Conservation (phyloP, 2,329 filamentous ascomycete species). For the Colletotrichum shisoi region DNA sequence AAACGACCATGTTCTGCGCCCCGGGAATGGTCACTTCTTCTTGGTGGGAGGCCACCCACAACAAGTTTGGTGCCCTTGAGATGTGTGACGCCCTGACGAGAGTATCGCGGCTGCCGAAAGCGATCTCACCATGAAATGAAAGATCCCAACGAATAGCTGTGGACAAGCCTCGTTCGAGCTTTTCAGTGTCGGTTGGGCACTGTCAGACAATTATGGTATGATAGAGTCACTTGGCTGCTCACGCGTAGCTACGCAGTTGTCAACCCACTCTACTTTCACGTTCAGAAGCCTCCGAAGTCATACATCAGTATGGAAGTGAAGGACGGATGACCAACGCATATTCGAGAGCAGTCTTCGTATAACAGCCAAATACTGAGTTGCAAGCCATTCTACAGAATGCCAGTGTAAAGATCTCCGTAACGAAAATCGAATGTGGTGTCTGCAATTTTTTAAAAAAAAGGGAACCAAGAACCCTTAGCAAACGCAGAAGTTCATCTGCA, state of each 20-base stretch:
- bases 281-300: not conserved
- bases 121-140: not conserved
- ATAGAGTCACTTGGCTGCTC: not conserved
- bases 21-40: not conserved
- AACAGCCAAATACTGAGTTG: too few relatives aligned
- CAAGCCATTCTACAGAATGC: too few relatives aligned
- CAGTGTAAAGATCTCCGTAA: too few relatives aligned
- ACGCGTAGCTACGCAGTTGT: not conserved
- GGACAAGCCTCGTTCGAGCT: not conserved
- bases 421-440: too few relatives aligned
- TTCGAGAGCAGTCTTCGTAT: not conserved
- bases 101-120: not conserved
- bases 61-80: not conserved
- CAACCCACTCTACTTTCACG: not conserved
- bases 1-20: not conserved
- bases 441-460: too few relatives aligned
- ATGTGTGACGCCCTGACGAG: too few relatives aligned
- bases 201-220: not conserved
- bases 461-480: too few relatives aligned
- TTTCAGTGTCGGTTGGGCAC: not conserved
- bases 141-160: not conserved
- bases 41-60: slow-evolving; percentile 10
- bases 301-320: not conserved
- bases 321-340: too few relatives aligned
- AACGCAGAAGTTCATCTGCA: not conserved